A percentile compares a stretch with the other conserved stretches of the same genome.
These are phyloP conservation scores for Tetrahymena borealis DNA, from an alignment of 73 alveolate genomes.

Conservation along the genomic window DNA sequence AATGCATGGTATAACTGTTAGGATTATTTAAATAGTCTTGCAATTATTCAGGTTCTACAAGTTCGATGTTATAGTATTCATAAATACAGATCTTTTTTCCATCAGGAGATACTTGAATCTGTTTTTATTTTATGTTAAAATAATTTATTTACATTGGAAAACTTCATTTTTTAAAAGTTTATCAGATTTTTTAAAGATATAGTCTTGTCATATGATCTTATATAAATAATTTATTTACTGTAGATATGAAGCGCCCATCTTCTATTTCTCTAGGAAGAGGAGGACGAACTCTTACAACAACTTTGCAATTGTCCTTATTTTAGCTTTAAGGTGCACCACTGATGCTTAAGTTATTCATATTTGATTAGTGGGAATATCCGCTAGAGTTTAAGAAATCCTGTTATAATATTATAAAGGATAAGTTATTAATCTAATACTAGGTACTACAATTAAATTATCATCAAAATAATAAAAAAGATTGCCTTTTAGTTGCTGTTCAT, in stretches of 20 bases:
- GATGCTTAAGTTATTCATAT: neutral
- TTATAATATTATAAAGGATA: neutral
- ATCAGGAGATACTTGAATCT: slow-evolving; percentile 35
- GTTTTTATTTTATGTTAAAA: too few species aligned
- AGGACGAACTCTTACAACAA: slow-evolving; percentile 98
- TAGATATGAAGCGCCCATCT: slow-evolving; percentile 43
- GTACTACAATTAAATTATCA: too few species aligned
- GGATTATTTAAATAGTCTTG: slow-evolving; percentile 40
- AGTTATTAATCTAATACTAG: neutral
- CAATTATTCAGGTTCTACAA: slow-evolving; percentile 42
- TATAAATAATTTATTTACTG: neutral
- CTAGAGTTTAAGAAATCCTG: neutral
- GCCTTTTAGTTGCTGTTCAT: too few species aligned
- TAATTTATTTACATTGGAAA: too few species aligned
- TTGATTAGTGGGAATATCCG: neutral
- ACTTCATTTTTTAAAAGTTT: too few species aligned
- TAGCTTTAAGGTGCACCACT: neutral
- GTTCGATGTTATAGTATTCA: slow-evolving; percentile 39
- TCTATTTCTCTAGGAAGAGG: slow-evolving; percentile 95
- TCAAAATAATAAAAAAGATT: too few species aligned
- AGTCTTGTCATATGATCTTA: too few species aligned
- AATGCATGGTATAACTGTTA: slow-evolving; percentile 63
- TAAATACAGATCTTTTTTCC: slow-evolving; percentile 30
- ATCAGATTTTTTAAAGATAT: too few species aligned
- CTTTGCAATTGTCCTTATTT: slow-evolving; percentile 87